Percentiles rank a stretch among this genome's conserved stretches.
Conservation (phyloP, 495 filamentous ascomycete genomes). For the Neurospora tetrasperma region DNA sequence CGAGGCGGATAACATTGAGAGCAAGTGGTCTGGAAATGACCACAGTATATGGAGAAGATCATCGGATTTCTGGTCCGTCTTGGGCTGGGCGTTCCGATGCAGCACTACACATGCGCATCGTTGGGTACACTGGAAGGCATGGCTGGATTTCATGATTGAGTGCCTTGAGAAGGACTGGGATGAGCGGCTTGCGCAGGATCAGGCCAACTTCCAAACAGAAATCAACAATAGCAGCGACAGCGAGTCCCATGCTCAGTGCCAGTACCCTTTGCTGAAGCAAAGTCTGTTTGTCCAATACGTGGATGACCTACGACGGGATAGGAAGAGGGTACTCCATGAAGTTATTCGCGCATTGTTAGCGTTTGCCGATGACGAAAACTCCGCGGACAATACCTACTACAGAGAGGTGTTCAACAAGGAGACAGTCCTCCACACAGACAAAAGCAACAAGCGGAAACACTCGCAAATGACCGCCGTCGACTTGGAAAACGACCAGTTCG, state of each 20-base stretch:
- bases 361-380: constrained; percentile 29
- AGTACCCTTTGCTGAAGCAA: constrained; percentile 20
- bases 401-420: constrained; percentile 42
- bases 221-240: neutral
- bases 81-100: constrained; percentile 93
- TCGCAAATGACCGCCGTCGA: constrained; percentile 29
- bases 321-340: constrained; percentile 23
- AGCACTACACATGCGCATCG: constrained; percentile 55
- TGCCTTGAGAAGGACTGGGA: constrained; percentile 67
- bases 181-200: constrained; percentile 36
- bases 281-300: constrained; percentile 20
- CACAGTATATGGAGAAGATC: constrained; percentile 61
- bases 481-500: constrained; percentile 36
- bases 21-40: constrained; percentile 45
- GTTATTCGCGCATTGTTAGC: constrained; percentile 31
- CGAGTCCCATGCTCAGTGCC: neutral
- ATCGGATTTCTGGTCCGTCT: constrained; percentile 78
- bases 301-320: constrained; percentile 23
- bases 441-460: constrained; percentile 43
- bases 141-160: constrained; percentile 72
- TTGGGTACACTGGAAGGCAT: constrained; percentile 76
- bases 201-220: constrained; percentile 4
- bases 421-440: constrained; percentile 22
- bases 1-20: constrained; percentile 32
- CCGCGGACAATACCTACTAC: constrained; percentile 27